Percentiles rank a stretch among this genome's conserved stretches.
Evolutionary conservation across 352 stramenopile genomes (phyloP).

Genomic region (Pythium oligandrum): DNA sequence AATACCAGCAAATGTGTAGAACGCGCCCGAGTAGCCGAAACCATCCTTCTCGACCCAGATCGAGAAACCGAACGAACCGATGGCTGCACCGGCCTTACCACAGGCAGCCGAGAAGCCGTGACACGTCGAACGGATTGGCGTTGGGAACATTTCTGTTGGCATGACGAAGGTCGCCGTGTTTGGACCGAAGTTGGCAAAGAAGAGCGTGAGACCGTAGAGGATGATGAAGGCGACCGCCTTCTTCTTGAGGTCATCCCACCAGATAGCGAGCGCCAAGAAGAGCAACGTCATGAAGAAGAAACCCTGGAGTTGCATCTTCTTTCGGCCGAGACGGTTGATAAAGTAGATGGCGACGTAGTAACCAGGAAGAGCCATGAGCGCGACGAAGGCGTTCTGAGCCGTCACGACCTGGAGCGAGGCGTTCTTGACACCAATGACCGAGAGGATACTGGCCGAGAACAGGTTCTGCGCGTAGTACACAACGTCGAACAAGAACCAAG

Average conservation of each 20-base stretch:
- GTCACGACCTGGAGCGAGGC: conserved; percentile 29
- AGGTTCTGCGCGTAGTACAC: conserved; percentile 58
- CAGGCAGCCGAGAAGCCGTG: conserved; percentile 65
- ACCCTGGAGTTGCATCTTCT: conserved; percentile 46
- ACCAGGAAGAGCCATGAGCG: conserved; percentile 31
- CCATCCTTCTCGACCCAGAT: conserved; percentile 25
- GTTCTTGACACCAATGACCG: conserved; percentile 29
- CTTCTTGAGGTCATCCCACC: conserved; percentile 27
- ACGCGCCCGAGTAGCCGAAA: conserved; percentile 26
- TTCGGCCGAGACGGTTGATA: conserved; percentile 47
- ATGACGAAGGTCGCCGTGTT: conserved; percentile 81
- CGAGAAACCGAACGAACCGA: conserved; percentile 15
- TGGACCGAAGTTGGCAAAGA: conserved; percentile 20
- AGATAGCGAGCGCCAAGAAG: conserved; percentile 28
- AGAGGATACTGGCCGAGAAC: conserved; percentile 41
- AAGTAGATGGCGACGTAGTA: conserved; percentile 63
- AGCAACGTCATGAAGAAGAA: conserved; percentile 40
- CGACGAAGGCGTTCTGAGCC: conserved; percentile 21
- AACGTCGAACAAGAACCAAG: conserved; percentile 70
- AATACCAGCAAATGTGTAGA: conserved; percentile 28
- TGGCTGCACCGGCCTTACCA: conserved; percentile 58
- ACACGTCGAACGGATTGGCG: conserved; percentile 71
- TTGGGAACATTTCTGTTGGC: conserved; percentile 72
- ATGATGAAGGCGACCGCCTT: conserved; percentile 28
- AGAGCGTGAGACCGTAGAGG: conserved; percentile 42